Evolutionary conservation across 257 asterid genomes (phyloP).

Genomic region (Solanum piurae): DNA sequence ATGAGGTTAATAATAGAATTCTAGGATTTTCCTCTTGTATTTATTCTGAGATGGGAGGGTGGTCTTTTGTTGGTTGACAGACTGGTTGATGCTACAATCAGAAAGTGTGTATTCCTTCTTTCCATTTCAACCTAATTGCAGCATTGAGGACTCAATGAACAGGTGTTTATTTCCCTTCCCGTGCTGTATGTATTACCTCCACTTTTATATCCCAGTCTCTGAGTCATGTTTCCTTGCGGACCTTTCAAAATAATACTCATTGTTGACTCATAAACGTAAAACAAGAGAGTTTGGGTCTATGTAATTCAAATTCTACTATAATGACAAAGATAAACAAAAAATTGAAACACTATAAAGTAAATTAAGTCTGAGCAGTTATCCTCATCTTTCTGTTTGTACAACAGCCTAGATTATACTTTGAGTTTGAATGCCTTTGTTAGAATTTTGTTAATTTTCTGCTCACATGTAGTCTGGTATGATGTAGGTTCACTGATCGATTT

Average conservation of each 20-base stretch:
- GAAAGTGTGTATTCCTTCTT: background rate
- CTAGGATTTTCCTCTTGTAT: background rate
- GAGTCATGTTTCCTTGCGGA: background rate
- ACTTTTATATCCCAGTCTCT: background rate
- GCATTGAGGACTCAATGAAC: background rate
- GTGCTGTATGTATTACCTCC: background rate
- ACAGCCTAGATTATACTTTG: background rate
- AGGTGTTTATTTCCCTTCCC: background rate
- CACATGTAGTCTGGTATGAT: background rate
- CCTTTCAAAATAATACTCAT: background rate
- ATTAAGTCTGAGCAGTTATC: background rate
- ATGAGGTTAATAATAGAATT: background rate
- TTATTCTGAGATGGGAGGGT: background rate
- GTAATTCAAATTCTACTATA: background rate
- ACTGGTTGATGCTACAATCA: background rate
- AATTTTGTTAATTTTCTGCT: background rate
- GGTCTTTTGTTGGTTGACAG: background rate
- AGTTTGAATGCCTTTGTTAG: background rate
- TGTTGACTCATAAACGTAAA: background rate
- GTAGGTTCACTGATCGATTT: conserved; percentile 11
- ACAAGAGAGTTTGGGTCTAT: background rate
- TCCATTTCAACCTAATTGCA: background rate
- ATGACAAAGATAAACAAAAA: background rate
- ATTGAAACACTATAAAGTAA: background rate
- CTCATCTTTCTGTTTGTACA: background rate